Conservation (phyloP, 441 rosid species). For the Adansonia grandidieri region DNA sequence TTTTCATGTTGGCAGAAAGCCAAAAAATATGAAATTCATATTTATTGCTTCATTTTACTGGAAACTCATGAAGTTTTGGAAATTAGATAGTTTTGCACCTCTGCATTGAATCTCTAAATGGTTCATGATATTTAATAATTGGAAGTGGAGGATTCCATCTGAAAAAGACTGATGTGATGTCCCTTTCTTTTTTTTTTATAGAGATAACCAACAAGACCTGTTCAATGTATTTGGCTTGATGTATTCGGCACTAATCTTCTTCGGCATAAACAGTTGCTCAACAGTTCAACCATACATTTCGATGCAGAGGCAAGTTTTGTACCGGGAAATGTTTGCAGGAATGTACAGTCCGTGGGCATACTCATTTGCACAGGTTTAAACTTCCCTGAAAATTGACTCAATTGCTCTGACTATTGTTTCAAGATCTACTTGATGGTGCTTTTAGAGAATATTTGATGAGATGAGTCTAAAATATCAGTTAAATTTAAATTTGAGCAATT, state of each 20-base stretch:
- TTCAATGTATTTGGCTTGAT: slow-evolving; percentile 55
- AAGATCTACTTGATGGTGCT: not conserved
- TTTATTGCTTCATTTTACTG: no score
- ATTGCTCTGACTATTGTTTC: not conserved
- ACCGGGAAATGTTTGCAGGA: slow-evolving; percentile 69
- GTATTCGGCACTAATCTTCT: slow-evolving; percentile 46
- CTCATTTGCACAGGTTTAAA: slow-evolving; percentile 37
- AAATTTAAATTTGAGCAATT: no score
- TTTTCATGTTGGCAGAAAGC: not conserved
- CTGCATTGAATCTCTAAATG: no score
- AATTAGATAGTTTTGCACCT: no score
- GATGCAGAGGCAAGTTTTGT: slow-evolving; percentile 53
- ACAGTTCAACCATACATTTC: slow-evolving; percentile 53
- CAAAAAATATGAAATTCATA: no score
- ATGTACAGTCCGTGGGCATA: slow-evolving; percentile 43
- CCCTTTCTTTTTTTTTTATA: slow-evolving; percentile 21
- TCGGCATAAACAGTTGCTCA: slow-evolving; percentile 63
- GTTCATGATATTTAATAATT: no score
- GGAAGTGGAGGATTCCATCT: no score
- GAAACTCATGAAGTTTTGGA: no score
- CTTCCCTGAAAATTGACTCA: not conserved
- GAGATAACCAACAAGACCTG: slow-evolving; percentile 61
- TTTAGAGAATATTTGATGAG: no score
- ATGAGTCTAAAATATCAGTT: no score
- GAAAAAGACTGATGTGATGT: not conserved